phyloP scores from a whole-genome alignment of 495 filamentous ascomycete species.

The Penicillium chermesinum region DNA sequence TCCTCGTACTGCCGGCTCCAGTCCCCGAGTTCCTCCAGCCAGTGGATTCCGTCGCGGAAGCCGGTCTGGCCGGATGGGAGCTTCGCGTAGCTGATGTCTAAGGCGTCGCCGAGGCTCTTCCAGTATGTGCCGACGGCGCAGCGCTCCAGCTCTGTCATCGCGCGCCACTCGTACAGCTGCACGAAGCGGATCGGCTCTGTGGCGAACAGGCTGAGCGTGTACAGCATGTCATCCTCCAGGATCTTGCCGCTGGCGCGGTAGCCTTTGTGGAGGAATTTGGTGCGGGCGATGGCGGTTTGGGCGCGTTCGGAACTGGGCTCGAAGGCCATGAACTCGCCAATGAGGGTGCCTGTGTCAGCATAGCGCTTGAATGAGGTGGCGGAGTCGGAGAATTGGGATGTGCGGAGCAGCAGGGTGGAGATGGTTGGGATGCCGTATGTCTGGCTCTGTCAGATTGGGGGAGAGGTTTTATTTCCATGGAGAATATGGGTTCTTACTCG shows the following conservation, averaged over 20 bases:
- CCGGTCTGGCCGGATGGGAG: conserved; percentile 30
- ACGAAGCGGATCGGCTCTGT: conserved; percentile 53
- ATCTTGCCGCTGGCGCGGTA: conserved; percentile 56
- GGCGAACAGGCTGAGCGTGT: conserved; percentile 58
- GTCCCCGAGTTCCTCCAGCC: conserved; percentile 49
- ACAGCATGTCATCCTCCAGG: conserved; percentile 58
- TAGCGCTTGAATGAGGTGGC: conserved; percentile 54
- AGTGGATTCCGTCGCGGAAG: conserved; percentile 58
- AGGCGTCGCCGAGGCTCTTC: conserved; percentile 57
- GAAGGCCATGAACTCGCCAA: conserved; percentile 49
- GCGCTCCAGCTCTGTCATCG: conserved; percentile 54
- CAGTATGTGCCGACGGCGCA: conserved; percentile 60
- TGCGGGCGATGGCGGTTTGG: conserved; percentile 53
- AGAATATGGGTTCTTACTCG: conserved; percentile 27
- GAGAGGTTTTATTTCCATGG: too few species aligned
- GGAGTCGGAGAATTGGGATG: conserved; percentile 50
- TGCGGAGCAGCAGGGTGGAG: conserved; percentile 51
- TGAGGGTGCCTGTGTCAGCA: conserved; percentile 55
- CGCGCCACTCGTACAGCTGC: conserved; percentile 56
- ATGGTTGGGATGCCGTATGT: conserved; percentile 66
- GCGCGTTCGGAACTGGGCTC: conserved; percentile 47
- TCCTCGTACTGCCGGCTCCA: conserved; percentile 55
- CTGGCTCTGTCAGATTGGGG: conserved; percentile 24
- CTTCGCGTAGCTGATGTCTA: conserved; percentile 49
- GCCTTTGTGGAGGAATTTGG: conserved; percentile 59